Conservation (phyloP, 1,284 basidiomycete species). For the Fomitopsis palustris region DNA sequence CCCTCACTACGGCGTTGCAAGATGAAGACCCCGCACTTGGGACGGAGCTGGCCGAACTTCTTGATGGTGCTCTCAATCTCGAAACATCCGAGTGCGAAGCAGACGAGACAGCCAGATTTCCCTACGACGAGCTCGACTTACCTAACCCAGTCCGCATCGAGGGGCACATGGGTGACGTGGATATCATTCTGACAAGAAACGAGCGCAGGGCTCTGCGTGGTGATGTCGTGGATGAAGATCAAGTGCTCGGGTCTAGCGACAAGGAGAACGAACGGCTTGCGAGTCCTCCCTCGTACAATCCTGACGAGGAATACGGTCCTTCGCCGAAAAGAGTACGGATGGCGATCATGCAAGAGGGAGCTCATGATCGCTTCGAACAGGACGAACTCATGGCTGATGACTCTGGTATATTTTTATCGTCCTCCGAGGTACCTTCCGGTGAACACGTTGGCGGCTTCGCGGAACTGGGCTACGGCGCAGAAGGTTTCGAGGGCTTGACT, state of each 20-base stretch:
- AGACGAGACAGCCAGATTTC: neutral
- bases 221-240: constrained; percentile 4
- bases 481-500: constrained; percentile 23
- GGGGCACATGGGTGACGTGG: neutral
- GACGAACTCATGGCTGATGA: constrained; percentile 10
- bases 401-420: constrained; percentile 19
- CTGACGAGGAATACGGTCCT: neutral
- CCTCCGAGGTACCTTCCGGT: neutral
- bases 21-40: neutral
- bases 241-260: constrained; percentile 8
- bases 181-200: constrained; percentile 17
- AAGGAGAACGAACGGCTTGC: constrained; percentile 3
- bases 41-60: neutral
- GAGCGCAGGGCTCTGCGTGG: constrained; percentile 20
- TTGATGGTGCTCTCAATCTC: neutral
- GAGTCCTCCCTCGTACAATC: neutral
- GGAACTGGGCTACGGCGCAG: constrained; percentile 17
- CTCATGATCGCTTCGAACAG: neutral
- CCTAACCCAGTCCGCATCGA: too few relatives aligned
- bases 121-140: neutral
- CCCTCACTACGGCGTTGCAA: neutral
- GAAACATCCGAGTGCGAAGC: neutral
- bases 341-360: neutral
- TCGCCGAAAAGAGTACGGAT: constrained; percentile 14
- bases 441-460: constrained; percentile 6